Evolutionary conservation across 768 basidiomycete species (phyloP).

Genomic region (Hygrocybe coccinea): DNA sequence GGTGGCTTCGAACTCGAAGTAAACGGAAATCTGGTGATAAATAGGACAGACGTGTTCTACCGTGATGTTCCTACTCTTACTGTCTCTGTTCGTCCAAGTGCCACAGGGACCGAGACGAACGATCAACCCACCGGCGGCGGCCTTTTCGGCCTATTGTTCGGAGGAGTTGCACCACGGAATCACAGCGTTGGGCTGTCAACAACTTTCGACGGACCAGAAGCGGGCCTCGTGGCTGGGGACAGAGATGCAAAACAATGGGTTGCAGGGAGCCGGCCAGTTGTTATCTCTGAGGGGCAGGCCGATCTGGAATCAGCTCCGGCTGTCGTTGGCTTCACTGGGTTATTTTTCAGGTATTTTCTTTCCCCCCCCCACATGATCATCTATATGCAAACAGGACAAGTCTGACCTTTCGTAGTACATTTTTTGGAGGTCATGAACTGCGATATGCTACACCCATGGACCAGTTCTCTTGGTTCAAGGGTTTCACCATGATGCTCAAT

Average conservation of each 20-base stretch:
- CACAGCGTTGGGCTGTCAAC: neutral
- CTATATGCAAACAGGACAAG: neutral
- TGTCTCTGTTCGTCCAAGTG: neutral
- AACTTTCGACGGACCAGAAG: neutral
- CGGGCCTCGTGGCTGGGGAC: neutral
- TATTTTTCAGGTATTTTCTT: slow-evolving; percentile 71
- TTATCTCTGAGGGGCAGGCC: neutral
- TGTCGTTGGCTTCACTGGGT: slow-evolving; percentile 42
- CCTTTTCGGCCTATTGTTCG: slow-evolving; percentile 9
- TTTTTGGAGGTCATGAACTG: slow-evolving; percentile 71
- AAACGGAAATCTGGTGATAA: slow-evolving; percentile 52
- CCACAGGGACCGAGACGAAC: too few species aligned
- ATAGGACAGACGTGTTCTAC: slow-evolving; percentile 57
- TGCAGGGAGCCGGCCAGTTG: neutral
- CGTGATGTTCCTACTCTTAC: slow-evolving; percentile 33
- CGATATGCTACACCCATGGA: slow-evolving; percentile 67
- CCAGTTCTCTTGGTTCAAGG: slow-evolving; percentile 75
- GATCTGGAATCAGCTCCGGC: neutral
- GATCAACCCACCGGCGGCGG: slow-evolving; percentile 2
- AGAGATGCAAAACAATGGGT: neutral
- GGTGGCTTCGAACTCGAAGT: slow-evolving; percentile 62
- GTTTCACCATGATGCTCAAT: slow-evolving; percentile 48
- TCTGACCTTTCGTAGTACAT: slow-evolving; percentile 44
- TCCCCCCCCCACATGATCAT: too few species aligned
- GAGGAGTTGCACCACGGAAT: neutral